Conservation (phyloP, 768 basidiomycete species). For the Chlorophyllum brunneum region DNA sequence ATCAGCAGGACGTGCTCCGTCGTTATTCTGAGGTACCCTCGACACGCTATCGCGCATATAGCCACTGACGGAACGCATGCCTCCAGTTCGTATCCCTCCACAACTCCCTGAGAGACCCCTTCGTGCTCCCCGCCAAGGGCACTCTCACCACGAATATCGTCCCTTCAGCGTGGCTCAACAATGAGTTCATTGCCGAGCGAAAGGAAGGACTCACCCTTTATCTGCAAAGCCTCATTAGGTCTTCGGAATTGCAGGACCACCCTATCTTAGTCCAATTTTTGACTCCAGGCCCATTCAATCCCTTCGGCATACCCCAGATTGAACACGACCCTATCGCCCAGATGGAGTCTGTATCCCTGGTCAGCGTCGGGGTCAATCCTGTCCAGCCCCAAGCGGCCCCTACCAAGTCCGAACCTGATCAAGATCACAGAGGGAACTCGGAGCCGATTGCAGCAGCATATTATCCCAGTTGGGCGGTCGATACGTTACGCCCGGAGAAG, state of each 20-base stretch:
- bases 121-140: slow-evolving; percentile 48
- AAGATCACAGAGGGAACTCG: slow-evolving; percentile 22
- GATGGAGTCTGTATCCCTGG: slow-evolving; percentile 4
- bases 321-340: slow-evolving; percentile 21
- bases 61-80: neutral
- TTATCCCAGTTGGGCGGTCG: slow-evolving; percentile 49
- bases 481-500: slow-evolving; percentile 46
- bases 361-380: neutral
- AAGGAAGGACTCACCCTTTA: slow-evolving; percentile 44
- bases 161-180: slow-evolving; percentile 51
- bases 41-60: neutral
- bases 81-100: slow-evolving; percentile 35
- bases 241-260: slow-evolving; percentile 31
- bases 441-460: slow-evolving; percentile 40
- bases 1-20: slow-evolving; percentile 24
- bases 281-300: slow-evolving; percentile 21
- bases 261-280: slow-evolving; percentile 37
- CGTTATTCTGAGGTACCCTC: slow-evolving; percentile 43
- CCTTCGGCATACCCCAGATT: slow-evolving; percentile 43
- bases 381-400: neutral
- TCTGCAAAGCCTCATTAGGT: slow-evolving; percentile 33
- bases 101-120: slow-evolving; percentile 34
- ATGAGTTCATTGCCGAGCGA: slow-evolving; percentile 47
- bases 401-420: slow-evolving; percentile 12
- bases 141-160: slow-evolving; percentile 43